Evolutionary conservation across 768 basidiomycete species (phyloP), one percentile per base, ranked within the genome.

Genomic region (Mycena kentingensis): DNA sequence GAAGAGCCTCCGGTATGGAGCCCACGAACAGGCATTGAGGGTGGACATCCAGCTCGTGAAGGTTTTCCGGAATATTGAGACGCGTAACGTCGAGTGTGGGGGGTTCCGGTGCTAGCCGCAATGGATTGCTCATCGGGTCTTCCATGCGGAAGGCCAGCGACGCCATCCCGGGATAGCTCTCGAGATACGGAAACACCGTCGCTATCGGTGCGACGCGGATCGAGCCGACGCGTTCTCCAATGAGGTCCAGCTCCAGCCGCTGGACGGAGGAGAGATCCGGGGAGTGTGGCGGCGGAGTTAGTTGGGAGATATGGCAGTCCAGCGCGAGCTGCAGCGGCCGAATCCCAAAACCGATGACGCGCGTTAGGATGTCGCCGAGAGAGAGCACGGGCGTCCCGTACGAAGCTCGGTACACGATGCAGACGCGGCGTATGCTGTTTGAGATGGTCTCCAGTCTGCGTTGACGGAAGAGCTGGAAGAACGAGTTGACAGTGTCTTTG

Each of bases 251-350:
- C 4, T 19, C 3, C 25, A 54, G 46, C 15, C 49, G 46, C 11
- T 38, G 42, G 15, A 54, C 8, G 3, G 47, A 54, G 16, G 39
- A 21, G 22, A 49, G 27, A n/a, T n/a, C 29, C 4, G 22, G 27
- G 6, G 12, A 35, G 10, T 12, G 22, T 2, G 29, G n/a, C 1
- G 25, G 46, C 26, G 45, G 18, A 13, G 24, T 24, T 12, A 38
- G 7, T 25, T 49, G 53, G 19, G 13, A 34, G 53, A 54, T 42
- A 18, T 54, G 41, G 21, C 53, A 54, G 22, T 54, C 42, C 13
- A 54, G 39, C 19, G 28, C 4, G 15, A 54, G 26, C 15, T 19
- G 46, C 13, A 21, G 13, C 2, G 47, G 46, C 8, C 19, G 35
- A 27, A 54, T 29, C 2, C 52, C 45, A 13, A 5, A 18, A 21